A percentile compares a stretch with the other conserved stretches of the same genome.
phyloP scores from a whole-genome alignment of 116 monocot genomes.

The Cymodocea nodosa region DNA sequence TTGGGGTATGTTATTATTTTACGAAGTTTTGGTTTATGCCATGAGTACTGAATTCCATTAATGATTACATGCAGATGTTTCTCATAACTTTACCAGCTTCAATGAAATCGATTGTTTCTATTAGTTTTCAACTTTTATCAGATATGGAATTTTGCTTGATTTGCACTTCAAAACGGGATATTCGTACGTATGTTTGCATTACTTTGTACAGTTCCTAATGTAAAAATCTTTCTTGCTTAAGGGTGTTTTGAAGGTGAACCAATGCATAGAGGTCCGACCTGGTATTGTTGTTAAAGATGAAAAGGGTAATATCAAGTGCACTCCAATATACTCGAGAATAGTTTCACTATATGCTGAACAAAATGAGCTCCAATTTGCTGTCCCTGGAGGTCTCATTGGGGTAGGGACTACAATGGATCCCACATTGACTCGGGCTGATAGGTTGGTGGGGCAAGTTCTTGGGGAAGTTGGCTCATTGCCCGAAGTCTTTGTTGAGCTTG shows the following conservation, averaged over 20 bases:
- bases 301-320: conserved; percentile 79
- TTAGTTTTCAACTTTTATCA: too few relatives aligned
- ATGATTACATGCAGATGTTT: not conserved
- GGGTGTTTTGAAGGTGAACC: conserved; percentile 95
- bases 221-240: conserved; percentile 9
- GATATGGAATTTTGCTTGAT: too few relatives aligned
- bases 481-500: conserved; percentile 91
- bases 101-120: too few relatives aligned
- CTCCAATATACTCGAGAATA: conserved; percentile 85
- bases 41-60: not conserved
- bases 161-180: too few relatives aligned
- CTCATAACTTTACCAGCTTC: not conserved
- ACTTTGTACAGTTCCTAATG: not conserved
- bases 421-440: conserved; percentile 80
- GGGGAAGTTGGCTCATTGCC: conserved; percentile 89
- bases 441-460: conserved; percentile 93
- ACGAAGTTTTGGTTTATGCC: not conserved
- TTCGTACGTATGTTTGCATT: not conserved
- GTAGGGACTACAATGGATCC: conserved; percentile 98
- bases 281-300: conserved; percentile 91
- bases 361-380: conserved; percentile 97
- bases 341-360: conserved; percentile 87
- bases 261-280: conserved; percentile 81
- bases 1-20: conserved; percentile 43
- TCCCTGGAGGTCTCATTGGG: conserved; percentile 92